Evolutionary conservation across 139 green algal genomes (phyloP), one percentile per base, ranked within the genome.

Genomic region (Diplosphaera chodatii): DNA sequence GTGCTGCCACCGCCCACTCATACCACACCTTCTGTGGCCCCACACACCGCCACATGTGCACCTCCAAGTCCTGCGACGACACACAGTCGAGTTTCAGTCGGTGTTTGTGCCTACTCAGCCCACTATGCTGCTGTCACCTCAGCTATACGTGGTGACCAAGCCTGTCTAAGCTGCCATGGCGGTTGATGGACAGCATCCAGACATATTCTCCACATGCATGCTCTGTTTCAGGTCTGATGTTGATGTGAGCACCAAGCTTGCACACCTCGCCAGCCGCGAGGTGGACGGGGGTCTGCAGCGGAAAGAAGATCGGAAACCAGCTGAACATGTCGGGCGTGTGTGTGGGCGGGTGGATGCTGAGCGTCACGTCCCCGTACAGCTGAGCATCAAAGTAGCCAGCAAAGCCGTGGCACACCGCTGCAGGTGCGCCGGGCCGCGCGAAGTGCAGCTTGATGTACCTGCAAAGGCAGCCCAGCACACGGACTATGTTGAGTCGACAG

Each of bases 281-380:
- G 63, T 89, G 79, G 16, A 97, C 65, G 0, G 93, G 92, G 41
- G 89, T 70, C 5, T 79, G 69, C 32, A 99, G 69, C 6, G 96
- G 96, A 72, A 99, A 98, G 82, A 90, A 99, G 77, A 99, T 98
- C 34, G 96, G 90, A 78, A 99, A 99, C 93, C 92, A 97, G 70
- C 40, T 83, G 73, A 86, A 87, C 92, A 97, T 97, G 82, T 89
- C 85, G 69, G 85, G 85, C 4, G 94, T 98, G 82, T 96, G 91
- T 4, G 81, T 97, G 31, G 84, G 70, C 1, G 94, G 95, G 69
- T 94, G 84, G 30, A 90, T 99, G 79, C 85, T 92, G 16, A 99
- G 85, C 66, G 80, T 72, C 30, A 99, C 88, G 48, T 91, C 81
- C 4, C 66, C 66, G 80, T 98, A 98, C 66, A 99, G 84, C 63